phyloP scores from a whole-genome alignment of 371 early-diverging fungal species.

The Mortierella sp. region DNA sequence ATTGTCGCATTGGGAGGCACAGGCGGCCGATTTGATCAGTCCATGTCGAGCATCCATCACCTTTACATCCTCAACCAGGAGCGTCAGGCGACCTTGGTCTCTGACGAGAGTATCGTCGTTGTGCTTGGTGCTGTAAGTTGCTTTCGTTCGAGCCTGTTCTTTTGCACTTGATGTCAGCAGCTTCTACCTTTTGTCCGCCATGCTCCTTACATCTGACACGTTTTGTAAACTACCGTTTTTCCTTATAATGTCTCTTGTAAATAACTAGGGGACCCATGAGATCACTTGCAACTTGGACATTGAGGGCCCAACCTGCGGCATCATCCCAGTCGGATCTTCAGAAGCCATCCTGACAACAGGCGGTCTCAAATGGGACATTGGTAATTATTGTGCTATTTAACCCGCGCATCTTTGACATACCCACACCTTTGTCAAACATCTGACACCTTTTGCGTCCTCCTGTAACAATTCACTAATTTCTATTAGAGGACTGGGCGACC shows the following conservation, averaged over 20 bases:
- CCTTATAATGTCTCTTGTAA: not conserved
- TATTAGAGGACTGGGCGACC: slow-evolving; percentile 64
- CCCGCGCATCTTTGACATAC: not conserved
- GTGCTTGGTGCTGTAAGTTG: slow-evolving; percentile 74
- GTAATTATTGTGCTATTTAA: slow-evolving; percentile 56
- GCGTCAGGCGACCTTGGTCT: slow-evolving; percentile 72
- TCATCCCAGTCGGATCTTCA: slow-evolving; percentile 84
- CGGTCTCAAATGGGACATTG: slow-evolving; percentile 91
- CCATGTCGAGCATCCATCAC: slow-evolving; percentile 81
- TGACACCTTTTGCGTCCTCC: not conserved
- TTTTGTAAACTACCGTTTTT: no score
- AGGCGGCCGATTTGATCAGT: slow-evolving; percentile 94
- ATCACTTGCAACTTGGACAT: slow-evolving; percentile 72
- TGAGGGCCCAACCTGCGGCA: slow-evolving; percentile 93
- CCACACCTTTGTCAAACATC: not conserved
- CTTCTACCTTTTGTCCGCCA: no score
- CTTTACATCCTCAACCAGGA: slow-evolving; percentile 68
- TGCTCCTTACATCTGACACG: not conserved
- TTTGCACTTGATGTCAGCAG: not conserved
- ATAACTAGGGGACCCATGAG: slow-evolving; percentile 72
- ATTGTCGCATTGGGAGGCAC: slow-evolving; percentile 87
- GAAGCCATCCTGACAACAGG: slow-evolving; percentile 72
- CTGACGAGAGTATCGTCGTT: slow-evolving; percentile 80
- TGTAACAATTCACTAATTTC: not conserved
- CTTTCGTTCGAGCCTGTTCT: not conserved